Base-by-base conservation (phyloP, 176 grass and related monocot genomes). In the Tuctoria greenei region DNA sequence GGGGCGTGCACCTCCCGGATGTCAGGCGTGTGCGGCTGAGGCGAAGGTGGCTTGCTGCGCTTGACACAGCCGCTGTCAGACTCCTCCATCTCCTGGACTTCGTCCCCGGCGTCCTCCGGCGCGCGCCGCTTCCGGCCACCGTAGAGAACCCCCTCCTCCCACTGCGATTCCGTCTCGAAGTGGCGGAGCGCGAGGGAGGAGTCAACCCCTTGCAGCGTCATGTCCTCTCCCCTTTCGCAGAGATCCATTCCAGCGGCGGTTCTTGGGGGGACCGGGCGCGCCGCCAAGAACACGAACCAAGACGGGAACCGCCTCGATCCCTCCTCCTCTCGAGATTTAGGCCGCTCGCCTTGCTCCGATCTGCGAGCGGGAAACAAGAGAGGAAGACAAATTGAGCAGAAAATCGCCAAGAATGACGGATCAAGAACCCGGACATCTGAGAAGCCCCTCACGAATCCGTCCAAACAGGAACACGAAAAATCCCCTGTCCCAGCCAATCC, bases 121-220 rank as follows among this genome's bases (percentile, higher is more conserved):
- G 55, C 26, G 8, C 35, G 31, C 47, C 68, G 67, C 85, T 73
- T 88, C 16, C 27, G 21, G 34, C 72, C 71, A 36, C 79, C 51
- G 15, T 52, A 69, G 21, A 79, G 39, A n/a, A 82, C 59, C 64
- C 6, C 64, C 34, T 63, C 78, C 6, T 46, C 31, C 83, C 66
- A 89, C 83, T 71, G 81, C 49, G 80, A 82, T 38, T 86, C 83
- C 27, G 46, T 63, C 71, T 89, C 66, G 67, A 75, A 80, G 76
- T n/a, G 85, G 49, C 17, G 25, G 57, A 57, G 25, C 41, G 58
- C 41, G 17, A 47, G 42, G 73, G 18, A 76, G 18, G 59, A 76
- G 60, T 64, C 74, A 45, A 31, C 60, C 4, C 71, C 66, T 49
- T 88, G 85, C 68, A 90, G 79, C 67, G 90, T 72, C 62, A 72